Conservation (phyloP, 257 asterid species). For the Capsicum chinense region DNA sequence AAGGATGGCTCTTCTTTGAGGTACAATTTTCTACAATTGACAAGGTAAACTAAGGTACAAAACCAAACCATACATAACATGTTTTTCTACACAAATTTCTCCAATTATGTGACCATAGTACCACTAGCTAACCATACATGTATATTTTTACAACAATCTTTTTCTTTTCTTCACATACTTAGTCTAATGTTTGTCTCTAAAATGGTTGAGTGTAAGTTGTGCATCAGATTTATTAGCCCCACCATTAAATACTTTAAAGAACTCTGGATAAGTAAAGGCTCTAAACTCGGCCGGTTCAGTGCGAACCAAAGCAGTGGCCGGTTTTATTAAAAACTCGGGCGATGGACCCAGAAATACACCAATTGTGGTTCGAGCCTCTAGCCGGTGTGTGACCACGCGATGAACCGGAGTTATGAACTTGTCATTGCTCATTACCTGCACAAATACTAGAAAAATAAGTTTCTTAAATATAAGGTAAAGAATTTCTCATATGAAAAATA, state of each 20-base stretch:
- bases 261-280: constrained; percentile 24
- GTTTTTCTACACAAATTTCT: background rate
- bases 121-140: background rate
- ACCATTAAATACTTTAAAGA: background rate
- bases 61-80: background rate
- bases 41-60: background rate
- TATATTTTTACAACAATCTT: background rate
- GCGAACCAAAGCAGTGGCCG: background rate
- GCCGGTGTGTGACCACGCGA: constrained; percentile 57
- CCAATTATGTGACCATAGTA: background rate
- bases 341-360: constrained; percentile 4
- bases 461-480: too few species aligned
- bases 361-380: constrained; percentile 34
- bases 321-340: background rate
- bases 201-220: constrained; percentile 1
- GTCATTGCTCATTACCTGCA: constrained; percentile 67
- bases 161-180: background rate
- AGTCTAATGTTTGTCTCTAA: background rate
- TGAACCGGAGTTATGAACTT: constrained; percentile 54
- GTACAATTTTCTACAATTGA: background rate
- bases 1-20: background rate
- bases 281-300: background rate
- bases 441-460: too few species aligned
- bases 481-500: too few species aligned
- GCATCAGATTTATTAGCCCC: constrained; percentile 23